Base-by-base conservation (phyloP, 441 rosid species). In the Bocquillonia castaneifolia region DNA sequence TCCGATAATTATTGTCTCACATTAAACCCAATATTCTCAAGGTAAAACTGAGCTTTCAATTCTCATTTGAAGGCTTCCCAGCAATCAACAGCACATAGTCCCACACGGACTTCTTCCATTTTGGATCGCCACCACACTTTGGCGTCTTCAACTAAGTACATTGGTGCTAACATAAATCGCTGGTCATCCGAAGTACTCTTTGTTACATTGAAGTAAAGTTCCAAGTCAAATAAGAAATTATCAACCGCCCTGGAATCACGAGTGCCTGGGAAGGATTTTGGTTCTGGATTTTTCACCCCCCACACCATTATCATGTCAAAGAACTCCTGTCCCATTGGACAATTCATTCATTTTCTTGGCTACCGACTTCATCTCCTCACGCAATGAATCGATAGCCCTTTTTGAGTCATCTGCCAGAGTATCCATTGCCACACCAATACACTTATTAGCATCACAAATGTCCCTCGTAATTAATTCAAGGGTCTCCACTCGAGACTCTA, bases 51-150 rank as follows among this genome's bases (percentile, higher is more conserved):
- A 1, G 26, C 12, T 6, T 20, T 51, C 1, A 51, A 8, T 22
- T 22, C 55, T 6, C 2, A 6, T 7, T 51, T 51, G 9, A 51
- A 51, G 28, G 10, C 12, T 0, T 51, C 55, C 28, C 4, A 51
- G 4, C 3, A 20, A 2, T 1, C 2, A 0, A 51, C 1, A 1
- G 7, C 0, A 4, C 0, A 51, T 0, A 6, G 0, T 6, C 28
- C 14, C 8, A 0, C 5, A 1, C 10, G 2, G 0, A n/a, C 9
- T 22, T 6, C 14, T 51, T 51, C 3, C 8, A 20, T 20, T 9
- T 22, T 51, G 1, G 55, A 1, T 0, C 28, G 26, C 55, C 28
- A 51, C 28, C 10, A 51, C 3, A 51, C 10, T 51, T 51, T 51
- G 9, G 28, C 12, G 8, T 51, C 26, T 0, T 51, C 13, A 6